Conservation (phyloP, 1,284 basidiomycete species). For the Takashimella tepidaria region DNA sequence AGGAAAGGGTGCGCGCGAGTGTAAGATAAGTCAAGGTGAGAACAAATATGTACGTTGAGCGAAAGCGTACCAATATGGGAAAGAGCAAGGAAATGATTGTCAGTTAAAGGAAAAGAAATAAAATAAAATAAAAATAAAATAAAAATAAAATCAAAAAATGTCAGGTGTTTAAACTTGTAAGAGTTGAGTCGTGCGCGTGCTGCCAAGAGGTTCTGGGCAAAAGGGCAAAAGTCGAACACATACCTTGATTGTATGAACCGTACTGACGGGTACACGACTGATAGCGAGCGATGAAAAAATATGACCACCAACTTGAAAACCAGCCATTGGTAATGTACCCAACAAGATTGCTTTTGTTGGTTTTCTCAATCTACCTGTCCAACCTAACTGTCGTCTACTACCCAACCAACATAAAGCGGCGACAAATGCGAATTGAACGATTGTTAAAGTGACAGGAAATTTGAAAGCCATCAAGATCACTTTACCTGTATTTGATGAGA, state of each 20-base stretch:
- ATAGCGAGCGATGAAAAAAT: slow-evolving; percentile 97
- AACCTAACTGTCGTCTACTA: slow-evolving; percentile 64
- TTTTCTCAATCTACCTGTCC: slow-evolving; percentile 53
- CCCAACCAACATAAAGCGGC: slow-evolving; percentile 74
- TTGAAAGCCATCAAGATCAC: slow-evolving; percentile 48
- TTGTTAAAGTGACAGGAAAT: slow-evolving; percentile 63
- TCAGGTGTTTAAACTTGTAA: too few relatives aligned
- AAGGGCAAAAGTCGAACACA: slow-evolving; percentile 23
- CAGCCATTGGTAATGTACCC: slow-evolving; percentile 83
- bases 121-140: too few relatives aligned
- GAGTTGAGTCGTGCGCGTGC: too few relatives aligned
- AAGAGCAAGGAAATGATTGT: too few relatives aligned
- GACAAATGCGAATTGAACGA: slow-evolving; percentile 94
- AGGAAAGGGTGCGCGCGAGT: too few relatives aligned
- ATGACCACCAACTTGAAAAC: slow-evolving; percentile 90
- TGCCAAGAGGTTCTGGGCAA: too few relatives aligned
- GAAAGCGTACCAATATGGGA: too few relatives aligned
- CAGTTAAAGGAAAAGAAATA: too few relatives aligned
- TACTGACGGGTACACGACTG: slow-evolving; percentile 90
- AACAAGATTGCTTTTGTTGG: slow-evolving; percentile 69
- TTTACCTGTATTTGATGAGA: slow-evolving; percentile 49
- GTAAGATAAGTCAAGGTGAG: slow-evolving; percentile 5
- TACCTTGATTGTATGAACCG: slow-evolving; percentile 98
- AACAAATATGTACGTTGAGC: background rate
- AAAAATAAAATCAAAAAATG: too few relatives aligned